Evolutionary conservation across 495 filamentous ascomycete genomes (phyloP).

Genomic region (Neurospora sp.): DNA sequence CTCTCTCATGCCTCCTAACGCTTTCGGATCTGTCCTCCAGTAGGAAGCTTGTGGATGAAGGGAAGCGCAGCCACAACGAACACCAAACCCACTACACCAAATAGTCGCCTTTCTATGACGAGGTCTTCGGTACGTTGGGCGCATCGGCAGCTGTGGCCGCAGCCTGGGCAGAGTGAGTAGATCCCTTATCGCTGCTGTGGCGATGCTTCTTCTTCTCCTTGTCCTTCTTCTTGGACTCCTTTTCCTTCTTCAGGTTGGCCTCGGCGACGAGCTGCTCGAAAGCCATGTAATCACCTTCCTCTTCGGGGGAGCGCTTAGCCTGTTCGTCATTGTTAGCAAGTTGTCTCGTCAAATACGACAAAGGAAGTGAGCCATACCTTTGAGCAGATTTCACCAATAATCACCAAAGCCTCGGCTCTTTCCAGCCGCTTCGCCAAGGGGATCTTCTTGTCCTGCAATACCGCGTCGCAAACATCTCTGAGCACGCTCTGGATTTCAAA

Average conservation of each 20-base stretch:
- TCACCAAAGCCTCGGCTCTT: conserved; percentile 76
- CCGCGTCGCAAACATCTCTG: conserved; percentile 67
- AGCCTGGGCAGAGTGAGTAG: conserved; percentile 13
- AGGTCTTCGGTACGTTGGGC: conserved; percentile 33
- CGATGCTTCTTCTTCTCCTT: conserved; percentile 43
- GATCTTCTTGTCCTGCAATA: conserved; percentile 70
- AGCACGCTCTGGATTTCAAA: conserved; percentile 97
- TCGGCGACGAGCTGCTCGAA: conserved; percentile 98
- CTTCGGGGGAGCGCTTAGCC: conserved; percentile 86
- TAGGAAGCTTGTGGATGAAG: too few species aligned
- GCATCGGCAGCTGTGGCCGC: conserved; percentile 30
- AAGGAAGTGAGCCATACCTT: conserved; percentile 48
- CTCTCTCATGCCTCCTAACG: background rate
- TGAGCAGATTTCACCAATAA: conserved; percentile 78
- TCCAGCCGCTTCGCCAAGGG: conserved; percentile 77
- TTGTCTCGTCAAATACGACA: background rate
- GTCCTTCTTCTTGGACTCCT: conserved; percentile 64
- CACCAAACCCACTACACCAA: background rate
- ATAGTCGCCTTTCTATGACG: background rate
- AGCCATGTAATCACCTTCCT: conserved; percentile 97
- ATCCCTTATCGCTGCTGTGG: conserved; percentile 7
- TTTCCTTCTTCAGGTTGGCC: conserved; percentile 86
- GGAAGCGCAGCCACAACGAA: background rate
- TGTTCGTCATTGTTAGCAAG: conserved; percentile 27
- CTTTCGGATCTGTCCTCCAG: too few species aligned